Conservation (phyloP, 805 yeast species). For the Yamadazyma nakazawae region DNA sequence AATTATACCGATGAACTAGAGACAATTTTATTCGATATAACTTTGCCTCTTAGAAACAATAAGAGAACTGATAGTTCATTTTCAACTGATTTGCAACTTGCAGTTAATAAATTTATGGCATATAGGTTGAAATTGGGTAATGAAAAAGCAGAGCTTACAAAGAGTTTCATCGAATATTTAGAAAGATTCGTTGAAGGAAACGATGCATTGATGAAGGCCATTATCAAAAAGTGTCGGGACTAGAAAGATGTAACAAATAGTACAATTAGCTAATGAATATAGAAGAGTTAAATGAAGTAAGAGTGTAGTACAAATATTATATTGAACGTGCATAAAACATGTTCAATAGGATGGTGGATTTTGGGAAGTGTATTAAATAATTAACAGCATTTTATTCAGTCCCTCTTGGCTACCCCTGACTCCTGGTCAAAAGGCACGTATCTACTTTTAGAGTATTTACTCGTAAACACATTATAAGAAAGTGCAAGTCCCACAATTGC, state of each 20-base stretch:
- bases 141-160: constrained; percentile 31
- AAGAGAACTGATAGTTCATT: constrained; percentile 39
- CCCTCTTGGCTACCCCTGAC: constrained; percentile 5
- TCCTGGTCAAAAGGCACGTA: constrained; percentile 21
- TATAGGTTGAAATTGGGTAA: constrained; percentile 45
- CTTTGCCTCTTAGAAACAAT: constrained; percentile 62
- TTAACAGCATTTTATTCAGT: background rate
- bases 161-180: constrained; percentile 25
- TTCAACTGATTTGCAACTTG: constrained; percentile 59
- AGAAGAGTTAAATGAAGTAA: too few relatives aligned
- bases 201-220: constrained; percentile 34
- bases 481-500: constrained; percentile 22
- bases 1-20: constrained; percentile 39
- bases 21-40: constrained; percentile 52
- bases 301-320: too few relatives aligned
- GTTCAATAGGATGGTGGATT: background rate
- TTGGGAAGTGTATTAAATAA: background rate
- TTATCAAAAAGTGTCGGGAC: constrained; percentile 35
- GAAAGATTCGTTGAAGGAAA: constrained; percentile 16
- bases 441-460: constrained; percentile 15
- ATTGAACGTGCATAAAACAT: too few relatives aligned
- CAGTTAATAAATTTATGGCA: constrained; percentile 69
- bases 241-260: constrained; percentile 1
- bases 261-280: background rate
- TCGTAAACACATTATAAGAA: constrained; percentile 22